phyloP scores from a whole-genome alignment of 2,329 filamentous ascomycete genomes.

The Beauveria sp. region DNA sequence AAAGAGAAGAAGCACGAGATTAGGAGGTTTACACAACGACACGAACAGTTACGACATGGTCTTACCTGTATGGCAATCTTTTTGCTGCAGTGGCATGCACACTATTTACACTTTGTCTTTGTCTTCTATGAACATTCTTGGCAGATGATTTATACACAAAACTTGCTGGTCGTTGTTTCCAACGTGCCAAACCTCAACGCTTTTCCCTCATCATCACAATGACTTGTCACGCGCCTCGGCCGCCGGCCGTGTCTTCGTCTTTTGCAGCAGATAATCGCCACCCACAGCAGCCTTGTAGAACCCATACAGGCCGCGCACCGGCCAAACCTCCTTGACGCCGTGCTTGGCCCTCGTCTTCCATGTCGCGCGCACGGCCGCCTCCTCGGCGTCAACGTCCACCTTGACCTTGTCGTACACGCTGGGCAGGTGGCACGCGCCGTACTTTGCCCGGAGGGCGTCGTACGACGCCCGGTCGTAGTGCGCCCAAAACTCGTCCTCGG shows the following conservation, averaged over 20 bases:
- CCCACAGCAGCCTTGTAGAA: conserved; percentile 37
- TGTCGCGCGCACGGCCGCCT: conserved; percentile 22
- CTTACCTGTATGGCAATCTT: no score
- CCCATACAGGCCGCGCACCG: conserved; percentile 38
- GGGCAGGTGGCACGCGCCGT: conserved; percentile 51
- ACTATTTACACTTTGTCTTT: no score
- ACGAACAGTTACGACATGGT: no score
- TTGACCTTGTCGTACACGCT: conserved; percentile 63
- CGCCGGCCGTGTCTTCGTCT: conserved; percentile 14
- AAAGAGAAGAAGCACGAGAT: no score
- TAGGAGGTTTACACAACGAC: no score
- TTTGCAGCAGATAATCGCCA: conserved; percentile 39
- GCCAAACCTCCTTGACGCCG: conserved; percentile 29
- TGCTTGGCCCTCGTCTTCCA: conserved; percentile 22
- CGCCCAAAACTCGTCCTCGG: conserved; percentile 57
- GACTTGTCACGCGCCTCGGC: no score
- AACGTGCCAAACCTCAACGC: neutral
- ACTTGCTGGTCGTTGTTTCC: neutral
- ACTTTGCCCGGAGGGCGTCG: conserved; percentile 48
- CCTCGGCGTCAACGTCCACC: conserved; percentile 34
- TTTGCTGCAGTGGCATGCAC: no score
- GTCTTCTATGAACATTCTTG: no score
- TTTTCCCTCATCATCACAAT: neutral
- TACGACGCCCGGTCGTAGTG: conserved; percentile 55
- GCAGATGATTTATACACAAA: no score